Base-by-base conservation (phyloP, 768 basidiomycete genomes). In the Xerocomus brunneocitrinus region DNA sequence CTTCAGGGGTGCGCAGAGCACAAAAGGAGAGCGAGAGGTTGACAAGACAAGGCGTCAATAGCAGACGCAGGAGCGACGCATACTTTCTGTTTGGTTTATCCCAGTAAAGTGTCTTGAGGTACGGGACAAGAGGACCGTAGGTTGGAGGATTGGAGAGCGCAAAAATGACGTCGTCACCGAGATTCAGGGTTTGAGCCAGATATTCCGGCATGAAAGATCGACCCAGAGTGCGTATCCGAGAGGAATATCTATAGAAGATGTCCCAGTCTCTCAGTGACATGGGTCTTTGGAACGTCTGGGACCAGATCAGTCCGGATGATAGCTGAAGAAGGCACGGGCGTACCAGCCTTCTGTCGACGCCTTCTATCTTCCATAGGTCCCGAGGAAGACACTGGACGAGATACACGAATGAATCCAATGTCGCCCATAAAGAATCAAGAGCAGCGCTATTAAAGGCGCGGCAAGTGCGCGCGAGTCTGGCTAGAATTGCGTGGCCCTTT, bases 191-290 rank as follows among this genome's bases (percentile, higher is more conserved):
- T 19, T 34, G 24, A 16, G 35, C 39, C 13, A 42, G 1, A 9
- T 44, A 0, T 31, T 51, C 36, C 2, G 51, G 24, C 19, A 35
- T 50, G 7, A 55, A 6, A 3, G 50, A 44, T n/a, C 47, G n/a
- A 8, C 13, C 28, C 34, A 67, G 19, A 27, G 8, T 9, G 32
- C 56, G 66, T 40, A 68, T 32, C 22, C 67, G 59, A 34, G 49
- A 50, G 12, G 67, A 61, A 54, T 70, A 68, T 46, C 25, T 57
- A 14, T 52, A 67, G 46, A 70, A 68, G 25, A 59, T 52, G 14
- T 58, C 55, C 67, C 68, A 68, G 54, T 68, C 68, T 40, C 36
- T 58, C 8, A 63, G 41, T 10, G 58, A 58, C 64, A 68, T 67
- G 35, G 64, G 50, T 28, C 67, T 61, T 41, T 50, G 58, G 35